Evolutionary conservation across 1,139 yeast genomes (phyloP).

Genomic region (Trichomonascaceae sp.): DNA sequence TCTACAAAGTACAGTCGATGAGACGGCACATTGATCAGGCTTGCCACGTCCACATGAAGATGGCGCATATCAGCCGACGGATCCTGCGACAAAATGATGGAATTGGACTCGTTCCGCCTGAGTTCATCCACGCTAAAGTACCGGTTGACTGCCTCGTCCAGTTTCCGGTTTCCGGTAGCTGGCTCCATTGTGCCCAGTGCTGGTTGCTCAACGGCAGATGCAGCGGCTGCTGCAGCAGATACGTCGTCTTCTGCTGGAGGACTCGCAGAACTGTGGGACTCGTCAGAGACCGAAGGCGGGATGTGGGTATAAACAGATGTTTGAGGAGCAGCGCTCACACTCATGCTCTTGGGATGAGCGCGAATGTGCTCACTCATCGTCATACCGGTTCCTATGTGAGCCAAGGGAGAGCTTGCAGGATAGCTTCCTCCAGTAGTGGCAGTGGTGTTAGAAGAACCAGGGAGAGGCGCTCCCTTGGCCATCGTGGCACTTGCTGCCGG

Average conservation of each 20-base stretch:
- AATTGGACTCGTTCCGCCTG: slow-evolving; percentile 12
- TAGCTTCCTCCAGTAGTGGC: no score
- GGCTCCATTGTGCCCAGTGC: slow-evolving; percentile 1
- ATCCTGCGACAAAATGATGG: slow-evolving; percentile 5
- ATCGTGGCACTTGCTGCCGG: slow-evolving; percentile 3
- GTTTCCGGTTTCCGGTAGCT: slow-evolving; percentile 1
- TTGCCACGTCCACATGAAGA: slow-evolving; percentile 8
- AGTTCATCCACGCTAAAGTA: slow-evolving; percentile 15
- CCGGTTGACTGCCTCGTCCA: slow-evolving; percentile 9
- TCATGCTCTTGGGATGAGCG: no score
- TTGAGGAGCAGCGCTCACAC: background rate
- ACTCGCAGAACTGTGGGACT: background rate
- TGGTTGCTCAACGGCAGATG: slow-evolving; percentile 5
- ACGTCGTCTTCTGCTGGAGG: slow-evolving; percentile 1
- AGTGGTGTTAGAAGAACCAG: no score
- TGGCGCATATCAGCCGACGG: slow-evolving; percentile 3
- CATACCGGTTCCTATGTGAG: no score
- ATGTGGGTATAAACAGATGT: background rate
- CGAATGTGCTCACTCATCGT: no score
- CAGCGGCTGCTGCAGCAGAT: slow-evolving; percentile 5
- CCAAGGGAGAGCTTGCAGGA: no score
- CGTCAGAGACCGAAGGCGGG: background rate
- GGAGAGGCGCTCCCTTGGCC: no score
- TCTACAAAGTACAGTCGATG: slow-evolving; percentile 52
- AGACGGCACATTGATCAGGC: slow-evolving; percentile 16